Evolutionary conservation across 2,329 filamentous ascomycete species (phyloP), one percentile per base, ranked within the genome.

Genomic region (Arthrobotrys iridis): DNA sequence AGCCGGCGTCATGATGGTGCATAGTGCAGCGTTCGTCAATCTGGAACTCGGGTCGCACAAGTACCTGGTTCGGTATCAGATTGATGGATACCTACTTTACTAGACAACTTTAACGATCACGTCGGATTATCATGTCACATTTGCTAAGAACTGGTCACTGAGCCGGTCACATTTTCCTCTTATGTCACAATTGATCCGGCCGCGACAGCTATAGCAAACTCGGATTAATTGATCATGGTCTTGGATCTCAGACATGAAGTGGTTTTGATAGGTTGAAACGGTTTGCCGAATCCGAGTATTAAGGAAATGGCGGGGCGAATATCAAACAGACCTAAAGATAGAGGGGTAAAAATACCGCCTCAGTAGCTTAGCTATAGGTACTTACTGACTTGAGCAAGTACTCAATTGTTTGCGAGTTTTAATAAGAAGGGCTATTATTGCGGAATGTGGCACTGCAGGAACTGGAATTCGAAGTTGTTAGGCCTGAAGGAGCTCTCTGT

Each of bases 1-100:
- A 18, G 28, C 37, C 50, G 28, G 50, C 30, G 50, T 55, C 50
- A 55, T 55, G 50, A 55, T 55, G 18, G 50, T 55, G 50, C 50
- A 55, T 22, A 30, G 15, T 55, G 48, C 48, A 55, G 50, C 28
- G 15, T 22, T 55, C 28, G 46, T 35, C 28, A 28, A 15, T 55
- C 22, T 37, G 28, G 8, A 11, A n/a, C 18, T 37, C 18, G 8
- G 1, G 50, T 55, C 50, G 50, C 24, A 55, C 50, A 55, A 55
- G 50, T 55, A 55, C 46, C n/a, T 52, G 26, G 46, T 33, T 20
- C n/a, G n/a, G 46, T 52, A 52, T 35, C 46, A 35, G 28, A 33
- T 50, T 30, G 26, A 50, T 50, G 11, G 24, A 50, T 26, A 28
- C 10, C n/a, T n/a, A n/a, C n/a, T 40, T n/a, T 15, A 11, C 37